Evolutionary conservation across 2,329 filamentous ascomycete species (phyloP).

Genomic region (Neofusicoccum laricinum): DNA sequence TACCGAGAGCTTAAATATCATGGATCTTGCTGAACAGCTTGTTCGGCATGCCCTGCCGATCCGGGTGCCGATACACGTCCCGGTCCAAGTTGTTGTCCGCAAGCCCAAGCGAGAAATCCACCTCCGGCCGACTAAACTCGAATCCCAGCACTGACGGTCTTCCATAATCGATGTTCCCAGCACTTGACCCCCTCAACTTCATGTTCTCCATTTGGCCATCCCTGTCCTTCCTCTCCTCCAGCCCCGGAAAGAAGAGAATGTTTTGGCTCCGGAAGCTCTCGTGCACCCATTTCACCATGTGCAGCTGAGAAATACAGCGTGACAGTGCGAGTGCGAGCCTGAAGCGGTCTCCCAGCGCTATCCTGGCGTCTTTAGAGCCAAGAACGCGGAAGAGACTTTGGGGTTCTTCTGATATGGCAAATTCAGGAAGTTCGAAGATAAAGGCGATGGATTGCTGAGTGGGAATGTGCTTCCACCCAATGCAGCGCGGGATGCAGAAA

Average conservation of each 20-base stretch:
- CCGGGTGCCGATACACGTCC: conserved; percentile 30
- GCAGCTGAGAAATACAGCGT: conserved; percentile 19
- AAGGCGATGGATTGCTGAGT: conserved; percentile 4
- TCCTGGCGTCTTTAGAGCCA: neutral
- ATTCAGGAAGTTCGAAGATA: conserved; percentile 19
- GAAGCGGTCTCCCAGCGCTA: conserved; percentile 15
- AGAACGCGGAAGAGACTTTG: conserved; percentile 14
- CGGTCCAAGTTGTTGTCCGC: conserved; percentile 5
- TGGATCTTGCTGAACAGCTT: conserved; percentile 29
- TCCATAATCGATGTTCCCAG: neutral
- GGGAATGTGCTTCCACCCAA: conserved; percentile 18
- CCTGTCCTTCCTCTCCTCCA: no score
- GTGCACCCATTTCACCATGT: conserved; percentile 22
- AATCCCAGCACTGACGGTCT: conserved; percentile 21
- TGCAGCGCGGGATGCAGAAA: conserved; percentile 19
- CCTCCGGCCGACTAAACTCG: conserved; percentile 18
- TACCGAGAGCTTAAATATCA: conserved; percentile 37
- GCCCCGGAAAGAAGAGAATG: conserved; percentile 20
- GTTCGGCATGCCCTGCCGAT: conserved; percentile 29
- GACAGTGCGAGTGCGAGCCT: conserved; percentile 14
- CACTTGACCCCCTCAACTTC: no score
- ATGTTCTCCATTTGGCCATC: no score
- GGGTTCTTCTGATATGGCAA: no score
- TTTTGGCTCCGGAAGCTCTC: conserved; percentile 22
- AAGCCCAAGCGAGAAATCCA: conserved; percentile 15